A percentile compares a stretch with the other conserved stretches of the same genome.
These are phyloP conservation scores for Neofusicoccum umdonicola DNA, from an alignment of 2,329 filamentous ascomycete genomes.

Conservation along the genomic window DNA sequence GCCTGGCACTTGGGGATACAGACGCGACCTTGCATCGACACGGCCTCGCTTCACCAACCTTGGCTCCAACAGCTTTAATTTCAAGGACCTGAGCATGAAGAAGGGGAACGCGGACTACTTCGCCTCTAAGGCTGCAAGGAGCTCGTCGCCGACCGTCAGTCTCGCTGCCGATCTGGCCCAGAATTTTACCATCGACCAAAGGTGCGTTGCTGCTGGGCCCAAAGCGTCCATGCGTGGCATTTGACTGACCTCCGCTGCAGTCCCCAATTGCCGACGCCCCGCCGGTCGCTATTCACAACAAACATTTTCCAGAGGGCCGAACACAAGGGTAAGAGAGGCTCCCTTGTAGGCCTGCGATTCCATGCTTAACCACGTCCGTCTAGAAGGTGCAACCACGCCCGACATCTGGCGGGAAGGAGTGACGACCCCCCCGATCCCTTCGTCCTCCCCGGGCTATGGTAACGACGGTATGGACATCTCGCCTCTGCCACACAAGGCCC, in stretches of 20 bases:
- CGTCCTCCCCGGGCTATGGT: conserved; percentile 73
- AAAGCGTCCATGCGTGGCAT: conserved; percentile 22
- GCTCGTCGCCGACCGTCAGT: conserved; percentile 87
- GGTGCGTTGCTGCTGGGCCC: conserved; percentile 56
- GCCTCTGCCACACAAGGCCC: conserved; percentile 81
- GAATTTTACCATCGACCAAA: conserved; percentile 94
- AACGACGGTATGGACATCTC: conserved; percentile 91
- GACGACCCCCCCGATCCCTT: conserved; percentile 79
- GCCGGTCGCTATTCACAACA: conserved; percentile 78
- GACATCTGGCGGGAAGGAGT: conserved; percentile 59
- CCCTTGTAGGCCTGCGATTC: conserved; percentile 20
- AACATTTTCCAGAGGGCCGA: conserved; percentile 62
- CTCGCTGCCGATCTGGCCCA: conserved; percentile 92
- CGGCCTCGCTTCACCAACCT: conserved; percentile 53
- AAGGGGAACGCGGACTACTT: conserved; percentile 75
- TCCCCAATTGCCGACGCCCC: conserved; percentile 77
- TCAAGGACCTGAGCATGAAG: conserved; percentile 72
- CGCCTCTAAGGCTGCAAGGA: conserved; percentile 70
- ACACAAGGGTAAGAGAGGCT: conserved; percentile 55
- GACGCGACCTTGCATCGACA: conserved; percentile 54
- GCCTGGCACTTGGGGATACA: conserved; percentile 63
- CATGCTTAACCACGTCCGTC: conserved; percentile 29
- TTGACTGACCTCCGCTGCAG: conserved; percentile 53
- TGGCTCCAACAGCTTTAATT: conserved; percentile 68
- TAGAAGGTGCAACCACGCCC: conserved; percentile 46